A percentile compares a stretch with the other conserved stretches of the same genome.
Conservation (phyloP, 2,329 filamentous ascomycete species). For the Exophiala phaeomuriformis region DNA sequence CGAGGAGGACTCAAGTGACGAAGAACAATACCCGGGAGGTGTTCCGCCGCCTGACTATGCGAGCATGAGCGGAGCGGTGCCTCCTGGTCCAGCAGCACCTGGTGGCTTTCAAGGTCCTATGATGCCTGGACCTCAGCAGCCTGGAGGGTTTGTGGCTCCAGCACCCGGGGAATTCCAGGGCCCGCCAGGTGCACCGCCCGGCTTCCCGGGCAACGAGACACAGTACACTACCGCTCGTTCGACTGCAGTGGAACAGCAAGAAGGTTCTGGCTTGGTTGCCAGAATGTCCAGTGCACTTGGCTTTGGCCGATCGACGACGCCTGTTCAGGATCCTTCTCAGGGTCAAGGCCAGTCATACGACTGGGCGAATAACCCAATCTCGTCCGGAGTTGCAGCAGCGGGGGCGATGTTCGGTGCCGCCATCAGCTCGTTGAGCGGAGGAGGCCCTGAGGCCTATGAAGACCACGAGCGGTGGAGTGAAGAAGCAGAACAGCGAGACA, state of each 20-base stretch:
- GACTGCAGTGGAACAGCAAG: slow-evolving; percentile 32
- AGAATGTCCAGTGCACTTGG: slow-evolving; percentile 69
- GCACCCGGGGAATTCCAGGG: slow-evolving; percentile 28
- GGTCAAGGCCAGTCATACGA: slow-evolving; percentile 66
- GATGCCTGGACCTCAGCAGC: slow-evolving; percentile 27
- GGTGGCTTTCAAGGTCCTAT: slow-evolving; percentile 20
- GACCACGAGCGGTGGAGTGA: slow-evolving; percentile 92
- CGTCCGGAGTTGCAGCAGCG: slow-evolving; percentile 72
- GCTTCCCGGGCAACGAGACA: slow-evolving; percentile 29
- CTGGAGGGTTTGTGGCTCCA: slow-evolving; percentile 27
- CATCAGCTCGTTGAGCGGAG: slow-evolving; percentile 73
- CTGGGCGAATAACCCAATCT: slow-evolving; percentile 71
- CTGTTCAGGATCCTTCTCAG: slow-evolving; percentile 32
- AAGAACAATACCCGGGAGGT: slow-evolving; percentile 50
- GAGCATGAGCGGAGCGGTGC: slow-evolving; percentile 27
- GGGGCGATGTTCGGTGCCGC: slow-evolving; percentile 76
- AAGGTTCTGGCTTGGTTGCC: slow-evolving; percentile 58
- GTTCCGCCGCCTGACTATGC: slow-evolving; percentile 42
- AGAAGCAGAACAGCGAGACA: slow-evolving; percentile 64
- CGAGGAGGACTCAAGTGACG: slow-evolving; percentile 51
- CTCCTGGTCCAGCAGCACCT: slow-evolving; percentile 31
- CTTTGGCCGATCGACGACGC: slow-evolving; percentile 57
- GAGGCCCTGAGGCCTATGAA: slow-evolving; percentile 69
- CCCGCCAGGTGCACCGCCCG: slow-evolving; percentile 20
- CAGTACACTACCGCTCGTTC: slow-evolving; percentile 30